Percentiles rank a stretch among this genome's conserved stretches.
Evolutionary conservation across 2,329 filamentous ascomycete genomes (phyloP).

Genomic region (Ophiostoma quercus): DNA sequence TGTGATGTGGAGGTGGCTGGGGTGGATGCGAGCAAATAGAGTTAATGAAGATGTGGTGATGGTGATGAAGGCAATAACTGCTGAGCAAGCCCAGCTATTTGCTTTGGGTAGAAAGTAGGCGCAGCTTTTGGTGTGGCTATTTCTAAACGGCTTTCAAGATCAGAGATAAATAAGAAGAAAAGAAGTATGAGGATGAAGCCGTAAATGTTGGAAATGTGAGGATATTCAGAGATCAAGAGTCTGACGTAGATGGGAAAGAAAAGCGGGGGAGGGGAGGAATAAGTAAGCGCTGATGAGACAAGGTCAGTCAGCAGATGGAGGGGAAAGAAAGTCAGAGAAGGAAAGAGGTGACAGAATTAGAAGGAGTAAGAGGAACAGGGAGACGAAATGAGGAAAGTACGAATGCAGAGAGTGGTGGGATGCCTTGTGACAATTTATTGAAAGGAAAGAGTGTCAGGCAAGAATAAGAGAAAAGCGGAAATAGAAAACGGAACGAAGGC

Average conservation of each 20-base stretch:
- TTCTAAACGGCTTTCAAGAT: background rate
- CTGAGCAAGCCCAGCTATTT: background rate
- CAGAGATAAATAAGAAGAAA: background rate
- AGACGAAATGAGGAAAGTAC: background rate
- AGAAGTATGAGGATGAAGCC: background rate
- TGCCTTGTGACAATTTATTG: background rate
- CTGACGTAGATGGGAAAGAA: constrained; percentile 13
- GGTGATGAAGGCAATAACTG: background rate
- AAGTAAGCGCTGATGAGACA: background rate
- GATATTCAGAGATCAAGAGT: background rate
- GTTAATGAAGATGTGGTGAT: too few relatives aligned
- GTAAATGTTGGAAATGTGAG: background rate
- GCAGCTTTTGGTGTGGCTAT: background rate
- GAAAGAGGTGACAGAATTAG: background rate
- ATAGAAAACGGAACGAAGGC: background rate
- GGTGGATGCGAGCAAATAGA: background rate
- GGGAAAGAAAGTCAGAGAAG: constrained; percentile 1
- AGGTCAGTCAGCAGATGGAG: background rate
- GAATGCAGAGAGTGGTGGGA: background rate
- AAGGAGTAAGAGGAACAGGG: background rate
- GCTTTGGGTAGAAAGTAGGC: background rate
- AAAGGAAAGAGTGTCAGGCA: background rate
- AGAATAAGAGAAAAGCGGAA: background rate
- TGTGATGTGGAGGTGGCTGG: background rate
- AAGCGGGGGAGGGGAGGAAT: constrained; percentile 12